Conservation (phyloP, 75 land plant genomes). For the Isoetes taiwanensis region DNA sequence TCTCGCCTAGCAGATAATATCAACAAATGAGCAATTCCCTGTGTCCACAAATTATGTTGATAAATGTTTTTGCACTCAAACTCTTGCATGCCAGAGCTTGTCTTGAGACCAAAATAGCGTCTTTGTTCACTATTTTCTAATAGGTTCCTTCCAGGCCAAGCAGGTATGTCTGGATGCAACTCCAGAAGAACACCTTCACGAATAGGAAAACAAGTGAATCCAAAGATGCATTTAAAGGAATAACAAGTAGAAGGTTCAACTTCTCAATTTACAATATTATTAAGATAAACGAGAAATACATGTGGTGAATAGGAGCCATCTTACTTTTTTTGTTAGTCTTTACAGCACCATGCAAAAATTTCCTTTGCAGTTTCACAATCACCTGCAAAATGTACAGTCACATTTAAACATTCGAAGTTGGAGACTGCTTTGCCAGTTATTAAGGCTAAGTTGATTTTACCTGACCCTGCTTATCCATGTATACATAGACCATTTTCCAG, state of each 20-base stretch:
- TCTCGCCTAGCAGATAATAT: no score
- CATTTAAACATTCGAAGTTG: background rate
- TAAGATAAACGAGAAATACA: background rate
- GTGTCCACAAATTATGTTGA: slow-evolving; percentile 54
- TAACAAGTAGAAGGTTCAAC: background rate
- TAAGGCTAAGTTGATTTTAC: no score
- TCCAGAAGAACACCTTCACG: slow-evolving; percentile 56
- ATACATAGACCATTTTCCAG: slow-evolving; percentile 81
- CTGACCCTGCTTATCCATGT: slow-evolving; percentile 58
- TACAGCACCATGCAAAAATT: slow-evolving; percentile 67
- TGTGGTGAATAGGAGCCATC: slow-evolving; percentile 9
- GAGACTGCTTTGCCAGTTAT: background rate
- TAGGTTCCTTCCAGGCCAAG: slow-evolving; percentile 82
- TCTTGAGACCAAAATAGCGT: slow-evolving; percentile 67
- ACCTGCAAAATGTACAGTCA: slow-evolving; percentile 34
- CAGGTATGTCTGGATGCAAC: slow-evolving; percentile 49
- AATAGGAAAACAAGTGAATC: background rate
- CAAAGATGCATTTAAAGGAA: background rate
- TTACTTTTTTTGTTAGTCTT: slow-evolving; percentile 88
- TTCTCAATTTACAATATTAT: background rate
- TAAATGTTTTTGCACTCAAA: slow-evolving; percentile 55
- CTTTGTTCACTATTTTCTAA: slow-evolving; percentile 59
- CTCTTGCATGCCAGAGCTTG: slow-evolving; percentile 48
- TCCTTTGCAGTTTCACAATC: slow-evolving; percentile 71
- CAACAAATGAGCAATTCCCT: slow-evolving; percentile 46